A percentile compares a stretch with the other conserved stretches of the same genome.
phyloP scores from a whole-genome alignment of 495 filamentous ascomycete genomes.

The Penicillium chermesinum region DNA sequence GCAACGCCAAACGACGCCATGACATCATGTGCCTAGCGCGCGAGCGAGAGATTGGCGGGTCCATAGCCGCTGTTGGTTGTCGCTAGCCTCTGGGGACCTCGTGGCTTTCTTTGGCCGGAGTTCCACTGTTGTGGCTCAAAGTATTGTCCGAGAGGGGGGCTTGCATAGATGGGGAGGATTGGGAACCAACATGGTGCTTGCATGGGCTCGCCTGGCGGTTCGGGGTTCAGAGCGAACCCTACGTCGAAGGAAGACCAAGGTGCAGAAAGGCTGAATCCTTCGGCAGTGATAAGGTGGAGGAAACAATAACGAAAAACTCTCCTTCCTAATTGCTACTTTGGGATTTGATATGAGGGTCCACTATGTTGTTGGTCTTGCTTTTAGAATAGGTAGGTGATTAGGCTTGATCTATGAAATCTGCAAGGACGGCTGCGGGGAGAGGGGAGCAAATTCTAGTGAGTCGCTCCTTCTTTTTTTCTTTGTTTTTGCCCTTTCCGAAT shows the following conservation, averaged over 20 bases:
- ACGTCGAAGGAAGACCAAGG: background rate
- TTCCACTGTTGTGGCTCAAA: no score
- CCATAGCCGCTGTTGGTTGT: constrained; percentile 5
- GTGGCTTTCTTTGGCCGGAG: background rate
- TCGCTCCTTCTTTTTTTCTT: no score
- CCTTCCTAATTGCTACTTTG: background rate
- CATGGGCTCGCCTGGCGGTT: no score
- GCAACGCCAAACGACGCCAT: background rate
- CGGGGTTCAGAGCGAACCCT: background rate
- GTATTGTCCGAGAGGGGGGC: background rate
- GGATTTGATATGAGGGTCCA: no score
- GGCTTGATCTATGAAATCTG: no score
- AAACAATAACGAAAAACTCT: background rate
- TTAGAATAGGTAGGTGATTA: no score
- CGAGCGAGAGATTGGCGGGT: background rate
- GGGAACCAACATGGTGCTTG: background rate
- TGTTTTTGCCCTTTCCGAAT: no score
- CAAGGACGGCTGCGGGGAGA: no score
- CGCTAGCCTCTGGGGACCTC: background rate
- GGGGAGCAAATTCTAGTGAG: no score
- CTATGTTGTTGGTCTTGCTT: no score
- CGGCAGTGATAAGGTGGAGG: background rate
- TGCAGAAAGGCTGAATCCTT: background rate
- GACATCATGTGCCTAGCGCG: constrained; percentile 3
- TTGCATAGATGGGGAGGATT: background rate